A percentile compares a stretch with the other conserved stretches of the same genome.
Evolutionary conservation across 208 protist species (phyloP).

Genomic region (Leishmania lainsoni): DNA sequence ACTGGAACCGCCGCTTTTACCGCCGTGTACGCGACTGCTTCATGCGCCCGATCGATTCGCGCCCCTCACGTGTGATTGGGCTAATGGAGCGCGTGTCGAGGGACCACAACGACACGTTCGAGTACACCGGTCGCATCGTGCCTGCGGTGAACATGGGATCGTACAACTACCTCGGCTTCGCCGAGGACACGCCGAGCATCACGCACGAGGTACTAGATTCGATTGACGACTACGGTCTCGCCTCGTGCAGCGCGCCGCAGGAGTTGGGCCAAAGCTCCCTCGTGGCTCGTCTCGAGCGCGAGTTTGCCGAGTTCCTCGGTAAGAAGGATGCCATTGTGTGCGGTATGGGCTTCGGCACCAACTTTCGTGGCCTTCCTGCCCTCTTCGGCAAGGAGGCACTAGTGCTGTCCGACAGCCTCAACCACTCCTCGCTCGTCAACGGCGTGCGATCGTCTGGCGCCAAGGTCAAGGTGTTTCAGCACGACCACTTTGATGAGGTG

Average conservation of each 20-base stretch:
- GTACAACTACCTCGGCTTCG: conserved; percentile 99
- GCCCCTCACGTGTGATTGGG: conserved; percentile 92
- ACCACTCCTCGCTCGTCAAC: conserved; percentile 98
- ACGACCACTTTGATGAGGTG: conserved; percentile 94
- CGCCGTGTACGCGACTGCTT: conserved; percentile 90
- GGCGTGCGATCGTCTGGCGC: conserved; percentile 92
- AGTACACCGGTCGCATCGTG: conserved; percentile 81
- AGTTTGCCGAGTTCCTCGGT: conserved; percentile 91
- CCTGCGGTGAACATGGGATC: conserved; percentile 95
- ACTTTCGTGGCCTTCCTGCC: conserved; percentile 85
- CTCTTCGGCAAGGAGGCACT: conserved; percentile 96
- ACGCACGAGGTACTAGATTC: conserved; percentile 80
- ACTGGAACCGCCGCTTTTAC: conserved; percentile 95
- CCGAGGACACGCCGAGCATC: conserved; percentile 88
- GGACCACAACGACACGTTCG: conserved; percentile 88
- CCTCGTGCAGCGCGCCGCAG: conserved; percentile 61
- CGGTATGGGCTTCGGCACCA: conserved; percentile 93
- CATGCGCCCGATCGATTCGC: conserved; percentile 91
- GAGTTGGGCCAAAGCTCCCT: conserved; percentile 68
- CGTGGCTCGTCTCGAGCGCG: conserved; percentile 85
- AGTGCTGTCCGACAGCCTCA: conserved; percentile 94
- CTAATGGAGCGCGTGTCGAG: conserved; percentile 91
- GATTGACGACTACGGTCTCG: conserved; percentile 82
- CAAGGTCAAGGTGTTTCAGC: conserved; percentile 93
- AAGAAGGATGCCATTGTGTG: conserved; percentile 97